phyloP scores from a whole-genome alignment of 768 basidiomycete species.

The Chalciporus sphaerocephalus region DNA sequence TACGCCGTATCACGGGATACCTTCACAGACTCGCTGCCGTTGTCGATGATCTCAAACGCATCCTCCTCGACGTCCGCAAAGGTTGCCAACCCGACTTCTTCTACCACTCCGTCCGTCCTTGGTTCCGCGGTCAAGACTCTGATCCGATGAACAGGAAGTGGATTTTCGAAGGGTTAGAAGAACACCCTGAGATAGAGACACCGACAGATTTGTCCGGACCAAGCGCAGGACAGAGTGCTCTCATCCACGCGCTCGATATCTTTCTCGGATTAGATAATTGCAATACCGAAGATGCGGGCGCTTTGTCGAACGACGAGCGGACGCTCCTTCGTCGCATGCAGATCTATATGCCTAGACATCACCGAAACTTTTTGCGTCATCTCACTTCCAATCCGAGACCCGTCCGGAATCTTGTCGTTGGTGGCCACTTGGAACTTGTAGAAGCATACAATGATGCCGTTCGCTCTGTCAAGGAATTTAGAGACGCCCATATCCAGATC shows the following conservation, averaged over 20 bases:
- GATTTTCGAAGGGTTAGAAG: slow-evolving; percentile 59
- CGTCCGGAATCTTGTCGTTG: slow-evolving; percentile 50
- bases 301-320: slow-evolving; percentile 10
- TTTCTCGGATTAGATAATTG: slow-evolving; percentile 64
- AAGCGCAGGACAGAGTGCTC: slow-evolving; percentile 76
- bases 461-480: slow-evolving; percentile 60
- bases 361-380: slow-evolving; percentile 73
- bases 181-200: slow-evolving; percentile 38
- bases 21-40: slow-evolving; percentile 58
- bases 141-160: slow-evolving; percentile 41
- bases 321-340: slow-evolving; percentile 71
- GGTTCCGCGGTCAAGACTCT: slow-evolving; percentile 73
- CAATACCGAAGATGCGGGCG: slow-evolving; percentile 19
- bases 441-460: slow-evolving; percentile 66
- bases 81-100: slow-evolving; percentile 72
- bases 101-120: slow-evolving; percentile 70
- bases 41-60: slow-evolving; percentile 56
- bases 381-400: slow-evolving; percentile 57
- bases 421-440: slow-evolving; percentile 31
- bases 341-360: slow-evolving; percentile 77
- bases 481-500: slow-evolving; percentile 75
- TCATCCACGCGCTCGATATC: slow-evolving; percentile 69
- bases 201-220: slow-evolving; percentile 66
- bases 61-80: slow-evolving; percentile 61
- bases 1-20: slow-evolving; percentile 60